Percentiles rank a stretch among this genome's conserved stretches.
These are phyloP conservation scores for Polygonum aviculare DNA, from an alignment of 148 eudicot genomes.

Conservation along the genomic window DNA sequence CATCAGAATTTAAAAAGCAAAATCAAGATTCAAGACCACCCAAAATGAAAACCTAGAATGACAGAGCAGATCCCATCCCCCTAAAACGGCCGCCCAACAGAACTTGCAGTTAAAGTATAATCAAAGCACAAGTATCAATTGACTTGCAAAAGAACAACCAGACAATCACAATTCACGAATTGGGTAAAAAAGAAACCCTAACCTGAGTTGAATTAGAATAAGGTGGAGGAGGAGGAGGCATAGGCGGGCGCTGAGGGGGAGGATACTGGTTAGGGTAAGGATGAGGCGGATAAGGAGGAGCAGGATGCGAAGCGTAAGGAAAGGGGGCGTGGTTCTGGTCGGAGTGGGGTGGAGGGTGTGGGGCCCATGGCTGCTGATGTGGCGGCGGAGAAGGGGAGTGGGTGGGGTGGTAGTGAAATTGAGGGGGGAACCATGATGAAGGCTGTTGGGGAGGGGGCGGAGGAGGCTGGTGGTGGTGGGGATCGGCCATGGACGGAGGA, in stretches of 20 bases:
- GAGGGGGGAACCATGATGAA: not conserved
- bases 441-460: conserved; percentile 16
- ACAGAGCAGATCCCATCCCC: not conserved
- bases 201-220: conserved; percentile 40
- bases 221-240: conserved; percentile 23
- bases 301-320: conserved; percentile 26
- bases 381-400: conserved; percentile 21
- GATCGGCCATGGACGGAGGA: conserved; percentile 35
- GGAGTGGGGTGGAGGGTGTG: conserved; percentile 18
- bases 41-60: not conserved
- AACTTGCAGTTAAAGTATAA: not conserved
- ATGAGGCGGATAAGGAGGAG: conserved; percentile 25
- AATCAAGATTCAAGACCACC: not conserved
- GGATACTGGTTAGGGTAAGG: conserved; percentile 32
- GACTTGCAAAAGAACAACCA: not conserved
- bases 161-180: not conserved
- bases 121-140: not conserved
- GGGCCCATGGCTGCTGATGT: conserved; percentile 38
- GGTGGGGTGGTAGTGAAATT: conserved; percentile 22
- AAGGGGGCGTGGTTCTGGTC: conserved; percentile 28
- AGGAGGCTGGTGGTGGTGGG: conserved; percentile 30
- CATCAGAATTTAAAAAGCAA: not conserved
- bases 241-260: conserved; percentile 26
- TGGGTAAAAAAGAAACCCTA: not conserved
- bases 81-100: not conserved